Evolutionary conservation across 305 asterid genomes (phyloP).

Genomic region (Solanum aculeatissimum): DNA sequence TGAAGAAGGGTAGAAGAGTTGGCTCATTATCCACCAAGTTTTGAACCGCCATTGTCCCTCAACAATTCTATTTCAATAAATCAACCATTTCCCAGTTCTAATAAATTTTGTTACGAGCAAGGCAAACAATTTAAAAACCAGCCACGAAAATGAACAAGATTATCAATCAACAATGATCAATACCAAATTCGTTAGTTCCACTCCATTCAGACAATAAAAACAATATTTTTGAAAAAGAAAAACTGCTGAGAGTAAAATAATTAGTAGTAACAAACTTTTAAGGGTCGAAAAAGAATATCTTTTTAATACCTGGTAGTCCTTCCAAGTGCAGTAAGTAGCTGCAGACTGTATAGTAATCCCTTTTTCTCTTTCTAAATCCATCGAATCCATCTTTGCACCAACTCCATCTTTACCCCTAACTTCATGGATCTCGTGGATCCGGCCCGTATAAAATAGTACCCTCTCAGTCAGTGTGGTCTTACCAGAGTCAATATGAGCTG

Average conservation of each 20-base stretch:
- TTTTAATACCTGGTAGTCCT: constrained; percentile 53
- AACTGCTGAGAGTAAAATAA: not conserved
- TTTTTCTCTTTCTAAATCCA: constrained; percentile 98
- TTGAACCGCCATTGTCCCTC: not conserved
- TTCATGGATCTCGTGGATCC: constrained; percentile 96
- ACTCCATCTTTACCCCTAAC: constrained; percentile 96
- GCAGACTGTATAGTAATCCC: constrained; percentile 98
- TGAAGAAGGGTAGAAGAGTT: not conserved
- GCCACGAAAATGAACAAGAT: not conserved
- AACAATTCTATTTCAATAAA: not conserved
- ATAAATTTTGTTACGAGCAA: not conserved
- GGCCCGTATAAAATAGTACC: constrained; percentile 80
- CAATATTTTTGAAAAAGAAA: not conserved
- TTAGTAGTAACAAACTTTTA: not conserved
- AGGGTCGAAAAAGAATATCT: not conserved
- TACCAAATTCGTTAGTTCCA: not conserved
- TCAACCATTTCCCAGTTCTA: not conserved
- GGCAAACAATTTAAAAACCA: not conserved
- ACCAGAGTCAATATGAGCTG: constrained; percentile 97
- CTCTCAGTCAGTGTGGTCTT: constrained; percentile 95
- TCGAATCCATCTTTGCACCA: constrained; percentile 99
- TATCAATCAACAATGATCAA: not conserved
- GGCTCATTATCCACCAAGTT: not conserved
- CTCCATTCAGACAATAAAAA: not conserved
- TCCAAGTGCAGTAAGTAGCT: constrained; percentile 94